Percentiles rank a stretch among this genome's conserved stretches.
Evolutionary conservation across 192 early-diverging fungal species (phyloP).

Genomic region (Mortierella claussenii): DNA sequence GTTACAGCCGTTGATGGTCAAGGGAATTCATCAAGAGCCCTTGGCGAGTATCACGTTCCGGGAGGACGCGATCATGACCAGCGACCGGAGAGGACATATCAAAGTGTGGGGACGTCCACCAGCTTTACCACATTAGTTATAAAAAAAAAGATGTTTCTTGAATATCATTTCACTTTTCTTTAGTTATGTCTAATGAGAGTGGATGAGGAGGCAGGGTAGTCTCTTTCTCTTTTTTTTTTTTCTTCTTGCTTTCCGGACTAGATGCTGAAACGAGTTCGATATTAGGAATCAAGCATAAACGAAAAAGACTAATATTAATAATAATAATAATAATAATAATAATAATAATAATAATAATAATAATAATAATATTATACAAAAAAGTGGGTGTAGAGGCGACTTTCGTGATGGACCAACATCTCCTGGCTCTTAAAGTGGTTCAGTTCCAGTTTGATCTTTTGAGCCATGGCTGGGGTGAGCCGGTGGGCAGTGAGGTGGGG

Average conservation of each 20-base stretch:
- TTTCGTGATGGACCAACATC: slow-evolving; percentile 89
- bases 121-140: not conserved
- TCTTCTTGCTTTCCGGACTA: no score
- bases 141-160: no score
- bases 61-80: slow-evolving; percentile 77
- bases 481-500: slow-evolving; percentile 80
- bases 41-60: slow-evolving; percentile 71
- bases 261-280: no score
- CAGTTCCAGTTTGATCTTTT: slow-evolving; percentile 91
- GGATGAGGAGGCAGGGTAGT: no score
- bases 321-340: not conserved
- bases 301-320: not conserved
- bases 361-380: slow-evolving; percentile 65
- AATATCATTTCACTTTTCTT: no score
- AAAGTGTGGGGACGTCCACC: slow-evolving; percentile 79
- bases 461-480: slow-evolving; percentile 86
- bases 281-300: no score
- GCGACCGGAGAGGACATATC: slow-evolving; percentile 77
- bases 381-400: slow-evolving; percentile 75
- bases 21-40: slow-evolving; percentile 70
- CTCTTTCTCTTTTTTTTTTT: no score
- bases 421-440: slow-evolving; percentile 94
- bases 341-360: no score
- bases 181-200: no score
- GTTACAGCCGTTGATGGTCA: slow-evolving; percentile 75